Evolutionary conservation across 1,284 basidiomycete genomes (phyloP), one percentile per base, ranked within the genome.

Genomic region (Flammula alnicola): DNA sequence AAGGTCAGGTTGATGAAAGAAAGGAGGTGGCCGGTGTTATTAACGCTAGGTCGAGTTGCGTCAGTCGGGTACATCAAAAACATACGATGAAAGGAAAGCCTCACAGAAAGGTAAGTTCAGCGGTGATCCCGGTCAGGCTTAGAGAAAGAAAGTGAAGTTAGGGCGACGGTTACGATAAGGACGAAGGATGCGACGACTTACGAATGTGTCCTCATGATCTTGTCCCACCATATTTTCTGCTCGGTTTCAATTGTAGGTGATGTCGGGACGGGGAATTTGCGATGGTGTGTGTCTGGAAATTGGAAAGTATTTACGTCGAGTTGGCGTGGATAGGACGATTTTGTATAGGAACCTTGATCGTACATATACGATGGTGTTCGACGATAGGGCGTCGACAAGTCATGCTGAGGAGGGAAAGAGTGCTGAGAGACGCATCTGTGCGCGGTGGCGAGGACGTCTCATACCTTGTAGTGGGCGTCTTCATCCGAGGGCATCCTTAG

Each of bases 211-310:
- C 67, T 65, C 44, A 86, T 64, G 33, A 90, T 77, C 48, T 68
- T 71, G 54, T 83, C 79, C 86, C 86, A 89, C 83, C 84, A 88
- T 23, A 72, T 61, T 56, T 74, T 75, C 55, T 78, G 77, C 37
- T 71, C 68, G 55, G 75, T 72, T 48, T 78, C 76, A 40, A 73
- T 56, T 7, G 69, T 66, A 32, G 75, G 72, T 30, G 75, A 67
- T 16, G 72, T 57, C n/a, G 73, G 66, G 20, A 66, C 55, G 33
- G 70, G 67, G 54, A 66, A 64, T 51, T 73, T 74, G 43, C 58
- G 61, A 63, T 68, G 62, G 29, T 40, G 46, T 27, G 46, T 51
- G 53, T 59, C 59, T 57, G 63, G 53, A 43, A 67, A 62, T 49
- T 56, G 62, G 47, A 67, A 63, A 43, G 67, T 57, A 57, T 68